Percentiles rank a stretch among this genome's conserved stretches.
Evolutionary conservation across 148 eudicot genomes (phyloP).

Genomic region (Suaeda aralocaspica): DNA sequence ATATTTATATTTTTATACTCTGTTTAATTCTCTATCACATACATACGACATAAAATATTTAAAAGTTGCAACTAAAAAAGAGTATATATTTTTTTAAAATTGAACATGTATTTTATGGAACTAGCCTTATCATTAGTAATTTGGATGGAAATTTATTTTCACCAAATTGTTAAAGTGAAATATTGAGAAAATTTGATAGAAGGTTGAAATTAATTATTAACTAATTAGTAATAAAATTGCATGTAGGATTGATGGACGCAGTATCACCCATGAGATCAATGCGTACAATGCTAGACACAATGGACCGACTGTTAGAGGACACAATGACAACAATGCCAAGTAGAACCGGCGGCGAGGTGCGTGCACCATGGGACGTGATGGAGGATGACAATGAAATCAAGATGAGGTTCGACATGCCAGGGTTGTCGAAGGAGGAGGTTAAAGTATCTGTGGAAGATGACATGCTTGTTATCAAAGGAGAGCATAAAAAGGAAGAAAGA

Average conservation of each 20-base stretch:
- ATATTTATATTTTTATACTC: too few species aligned
- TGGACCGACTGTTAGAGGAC: conserved; percentile 68
- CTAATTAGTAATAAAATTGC: not conserved
- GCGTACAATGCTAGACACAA: conserved; percentile 69
- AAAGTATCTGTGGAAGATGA: conserved; percentile 54
- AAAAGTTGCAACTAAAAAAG: too few species aligned
- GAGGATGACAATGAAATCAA: conserved; percentile 61
- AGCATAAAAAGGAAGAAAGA: conserved; percentile 35
- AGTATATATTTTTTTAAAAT: too few species aligned
- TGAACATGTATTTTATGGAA: too few species aligned
- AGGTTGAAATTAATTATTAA: too few species aligned
- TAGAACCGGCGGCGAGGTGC: conserved; percentile 26
- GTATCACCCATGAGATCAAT: conserved; percentile 68
- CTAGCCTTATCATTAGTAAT: too few species aligned
- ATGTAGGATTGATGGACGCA: conserved; percentile 61
- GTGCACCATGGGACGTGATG: conserved; percentile 70
- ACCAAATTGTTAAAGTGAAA: too few species aligned
- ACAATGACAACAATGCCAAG: conserved; percentile 49
- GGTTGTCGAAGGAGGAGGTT: conserved; percentile 60
- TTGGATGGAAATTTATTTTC: too few species aligned
- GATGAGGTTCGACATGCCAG: conserved; percentile 87
- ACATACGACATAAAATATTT: too few species aligned
- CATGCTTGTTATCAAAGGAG: conserved; percentile 53
- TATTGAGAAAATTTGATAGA: too few species aligned
- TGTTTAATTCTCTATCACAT: too few species aligned